These are phyloP conservation scores for Botrytis fragariae DNA, from an alignment of 2,329 filamentous ascomycete genomes.

Conservation along the genomic window DNA sequence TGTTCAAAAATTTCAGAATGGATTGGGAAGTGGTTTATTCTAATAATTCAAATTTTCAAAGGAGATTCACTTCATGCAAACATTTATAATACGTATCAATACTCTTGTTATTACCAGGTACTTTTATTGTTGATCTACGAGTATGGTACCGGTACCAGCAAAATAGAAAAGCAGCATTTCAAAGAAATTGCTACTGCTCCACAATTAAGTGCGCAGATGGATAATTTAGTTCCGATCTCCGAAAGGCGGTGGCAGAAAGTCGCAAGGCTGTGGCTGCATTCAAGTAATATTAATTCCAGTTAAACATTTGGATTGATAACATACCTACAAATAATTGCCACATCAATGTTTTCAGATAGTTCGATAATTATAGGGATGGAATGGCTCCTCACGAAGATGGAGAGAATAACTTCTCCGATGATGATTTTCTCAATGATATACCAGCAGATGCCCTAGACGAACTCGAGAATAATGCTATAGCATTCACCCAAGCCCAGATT, in stretches of 20 bases:
- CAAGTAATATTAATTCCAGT: background rate
- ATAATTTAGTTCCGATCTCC: conserved; percentile 12
- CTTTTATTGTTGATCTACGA: background rate
- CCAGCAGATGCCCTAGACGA: conserved; percentile 57
- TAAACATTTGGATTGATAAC: background rate
- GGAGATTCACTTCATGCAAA: background rate
- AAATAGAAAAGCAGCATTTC: background rate
- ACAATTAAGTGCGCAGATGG: background rate
- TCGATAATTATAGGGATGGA: conserved; percentile 37
- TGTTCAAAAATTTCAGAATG: background rate
- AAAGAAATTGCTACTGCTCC: background rate
- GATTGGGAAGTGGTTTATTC: background rate
- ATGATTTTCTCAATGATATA: conserved; percentile 62
- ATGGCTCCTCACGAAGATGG: conserved; percentile 40
- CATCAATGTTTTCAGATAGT: background rate
- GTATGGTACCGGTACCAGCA: background rate
- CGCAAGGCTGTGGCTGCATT: background rate
- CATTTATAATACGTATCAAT: background rate
- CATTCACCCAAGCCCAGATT: conserved; percentile 46
- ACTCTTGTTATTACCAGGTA: background rate
- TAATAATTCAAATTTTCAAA: background rate
- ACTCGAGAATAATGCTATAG: conserved; percentile 62
- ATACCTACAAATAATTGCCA: background rate
- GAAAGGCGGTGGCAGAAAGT: conserved; percentile 20
- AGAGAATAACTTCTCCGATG: conserved; percentile 62